A percentile compares a stretch with the other conserved stretches of the same genome.
Conservation (phyloP, 179 eudicot genomes). For the Monotropa hypopitys region DNA sequence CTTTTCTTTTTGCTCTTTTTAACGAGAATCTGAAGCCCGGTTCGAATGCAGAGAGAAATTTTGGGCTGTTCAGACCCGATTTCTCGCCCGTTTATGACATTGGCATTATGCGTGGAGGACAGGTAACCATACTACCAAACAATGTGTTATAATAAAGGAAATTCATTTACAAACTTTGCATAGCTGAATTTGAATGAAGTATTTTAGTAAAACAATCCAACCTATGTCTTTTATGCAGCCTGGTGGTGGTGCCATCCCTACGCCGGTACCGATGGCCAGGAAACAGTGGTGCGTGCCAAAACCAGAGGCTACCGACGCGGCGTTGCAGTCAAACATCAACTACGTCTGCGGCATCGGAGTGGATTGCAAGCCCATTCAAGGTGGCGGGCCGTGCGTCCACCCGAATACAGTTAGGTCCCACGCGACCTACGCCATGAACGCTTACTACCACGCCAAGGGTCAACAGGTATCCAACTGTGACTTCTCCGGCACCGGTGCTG, state of each 20-base stretch:
- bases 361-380: slow-evolving; percentile 52
- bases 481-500: slow-evolving; percentile 40
- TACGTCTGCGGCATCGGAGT: slow-evolving; percentile 60
- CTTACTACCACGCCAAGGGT: slow-evolving; percentile 60
- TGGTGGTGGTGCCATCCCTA: slow-evolving; percentile 3
- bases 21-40: slow-evolving; percentile 76
- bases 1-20: slow-evolving; percentile 59
- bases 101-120: slow-evolving; percentile 37
- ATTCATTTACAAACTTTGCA: too few species aligned
- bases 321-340: slow-evolving; percentile 51
- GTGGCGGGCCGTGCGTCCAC: slow-evolving; percentile 53
- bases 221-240: neutral
- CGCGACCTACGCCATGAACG: slow-evolving; percentile 65
- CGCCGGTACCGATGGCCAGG: slow-evolving; percentile 7
- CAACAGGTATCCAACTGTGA: slow-evolving; percentile 53
- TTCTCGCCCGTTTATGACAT: slow-evolving; percentile 63
- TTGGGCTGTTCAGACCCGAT: slow-evolving; percentile 77
- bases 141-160: too few species aligned
- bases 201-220: too few species aligned
- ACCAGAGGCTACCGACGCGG: slow-evolving; percentile 33
- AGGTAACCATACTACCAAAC: slow-evolving; percentile 4
- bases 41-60: slow-evolving; percentile 64
- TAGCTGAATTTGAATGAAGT: too few species aligned
- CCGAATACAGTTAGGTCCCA: slow-evolving; percentile 57
- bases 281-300: slow-evolving; percentile 69